These are phyloP conservation scores for Bondarzewia mesenterica DNA, from an alignment of 1,284 basidiomycete species.

Conservation along the genomic window DNA sequence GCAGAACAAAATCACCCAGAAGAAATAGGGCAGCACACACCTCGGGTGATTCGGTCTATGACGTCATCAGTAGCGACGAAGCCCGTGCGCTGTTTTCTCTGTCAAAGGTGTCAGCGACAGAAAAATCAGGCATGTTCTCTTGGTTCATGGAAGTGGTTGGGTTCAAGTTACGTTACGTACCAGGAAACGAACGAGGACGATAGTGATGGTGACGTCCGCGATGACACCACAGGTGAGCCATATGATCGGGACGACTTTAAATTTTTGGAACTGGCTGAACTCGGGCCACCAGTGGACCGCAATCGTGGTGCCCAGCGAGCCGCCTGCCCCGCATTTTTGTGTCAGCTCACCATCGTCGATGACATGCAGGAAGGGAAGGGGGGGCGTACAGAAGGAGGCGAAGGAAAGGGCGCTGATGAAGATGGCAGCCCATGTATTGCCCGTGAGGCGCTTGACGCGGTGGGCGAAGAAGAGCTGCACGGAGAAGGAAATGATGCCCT, in stretches of 20 bases:
- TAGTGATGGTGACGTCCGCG: constrained; percentile 23
- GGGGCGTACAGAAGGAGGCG: constrained; percentile 10
- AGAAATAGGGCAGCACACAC: constrained; percentile 20
- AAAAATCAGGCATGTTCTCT: background rate
- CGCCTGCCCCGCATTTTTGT: constrained; percentile 18
- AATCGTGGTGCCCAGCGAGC: constrained; percentile 27
- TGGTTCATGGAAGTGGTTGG: background rate
- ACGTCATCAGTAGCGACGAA: constrained; percentile 26
- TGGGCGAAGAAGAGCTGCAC: constrained; percentile 32
- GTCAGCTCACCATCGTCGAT: background rate
- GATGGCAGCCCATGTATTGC: constrained; percentile 15
- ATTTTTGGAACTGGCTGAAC: constrained; percentile 27
- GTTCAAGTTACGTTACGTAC: constrained; percentile 13
- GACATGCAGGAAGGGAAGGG: background rate
- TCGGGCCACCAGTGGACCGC: constrained; percentile 26
- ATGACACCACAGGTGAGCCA: constrained; percentile 27
- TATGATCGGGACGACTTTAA: constrained; percentile 27
- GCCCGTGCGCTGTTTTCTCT: constrained; percentile 34
- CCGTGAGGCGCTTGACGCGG: constrained; percentile 22
- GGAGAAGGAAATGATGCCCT: constrained; percentile 19
- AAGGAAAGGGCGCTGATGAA: constrained; percentile 12
- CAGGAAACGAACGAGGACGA: constrained; percentile 24
- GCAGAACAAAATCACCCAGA: constrained; percentile 1
- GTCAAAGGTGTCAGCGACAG: background rate
- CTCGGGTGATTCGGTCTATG: constrained; percentile 32